Evolutionary conservation across 2,329 filamentous ascomycete genomes (phyloP).

Genomic region (Dothiorella sarmentorum): DNA sequence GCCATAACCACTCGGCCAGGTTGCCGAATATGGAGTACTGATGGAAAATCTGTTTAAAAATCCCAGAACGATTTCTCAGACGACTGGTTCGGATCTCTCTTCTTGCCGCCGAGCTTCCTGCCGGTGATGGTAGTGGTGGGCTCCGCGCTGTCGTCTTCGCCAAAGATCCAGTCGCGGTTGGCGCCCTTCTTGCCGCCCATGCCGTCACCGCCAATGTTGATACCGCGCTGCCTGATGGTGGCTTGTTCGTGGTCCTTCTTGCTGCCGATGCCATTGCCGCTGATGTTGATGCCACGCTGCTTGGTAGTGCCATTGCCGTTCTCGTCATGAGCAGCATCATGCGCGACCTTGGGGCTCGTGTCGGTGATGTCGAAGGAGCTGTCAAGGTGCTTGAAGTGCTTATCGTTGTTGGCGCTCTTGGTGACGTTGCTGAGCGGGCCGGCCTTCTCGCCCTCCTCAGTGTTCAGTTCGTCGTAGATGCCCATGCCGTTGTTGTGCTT

Average conservation of each 20-base stretch:
- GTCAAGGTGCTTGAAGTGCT: conserved; percentile 73
- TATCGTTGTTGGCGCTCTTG: conserved; percentile 68
- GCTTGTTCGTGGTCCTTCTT: conserved; percentile 44
- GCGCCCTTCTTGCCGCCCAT: conserved; percentile 39
- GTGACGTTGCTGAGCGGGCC: conserved; percentile 63
- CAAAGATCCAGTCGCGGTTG: conserved; percentile 41
- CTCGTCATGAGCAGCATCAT: conserved; percentile 33
- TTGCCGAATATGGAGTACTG: no score
- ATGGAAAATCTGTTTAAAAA: no score
- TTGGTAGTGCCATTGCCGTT: conserved; percentile 33
- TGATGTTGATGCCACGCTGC: neutral
- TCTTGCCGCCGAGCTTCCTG: conserved; percentile 14
- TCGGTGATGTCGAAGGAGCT: conserved; percentile 76
- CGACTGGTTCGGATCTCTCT: neutral
- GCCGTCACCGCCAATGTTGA: conserved; percentile 40
- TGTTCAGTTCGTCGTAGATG: conserved; percentile 76
- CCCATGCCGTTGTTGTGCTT: conserved; percentile 64
- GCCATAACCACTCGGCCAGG: conserved; percentile 20
- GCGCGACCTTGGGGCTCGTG: conserved; percentile 50
- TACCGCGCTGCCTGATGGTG: conserved; percentile 28
- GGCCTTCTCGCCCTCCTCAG: conserved; percentile 50
- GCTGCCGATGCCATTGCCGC: conserved; percentile 56
- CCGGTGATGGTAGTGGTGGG: conserved; percentile 13
- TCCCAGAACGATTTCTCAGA: conserved; percentile 30
- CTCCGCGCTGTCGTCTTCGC: conserved; percentile 32